A percentile compares a stretch with the other conserved stretches of the same genome.
Evolutionary conservation across 2,329 filamentous ascomycete species (phyloP).

Genomic region (Diaporthe vaccinii): DNA sequence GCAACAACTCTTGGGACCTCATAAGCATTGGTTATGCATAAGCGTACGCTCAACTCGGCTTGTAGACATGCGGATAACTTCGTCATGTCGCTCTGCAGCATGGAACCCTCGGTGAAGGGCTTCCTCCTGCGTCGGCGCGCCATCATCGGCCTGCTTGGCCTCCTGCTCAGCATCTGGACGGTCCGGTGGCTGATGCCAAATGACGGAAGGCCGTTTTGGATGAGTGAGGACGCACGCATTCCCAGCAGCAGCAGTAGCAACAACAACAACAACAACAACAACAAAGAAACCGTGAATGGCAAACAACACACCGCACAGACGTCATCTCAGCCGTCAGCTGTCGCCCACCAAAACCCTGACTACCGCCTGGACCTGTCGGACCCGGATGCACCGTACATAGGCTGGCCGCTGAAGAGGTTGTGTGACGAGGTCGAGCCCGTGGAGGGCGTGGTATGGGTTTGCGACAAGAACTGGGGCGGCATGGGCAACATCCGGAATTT

Average conservation of each 20-base stretch:
- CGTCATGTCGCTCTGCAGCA: constrained; percentile 18
- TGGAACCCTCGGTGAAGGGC: constrained; percentile 23
- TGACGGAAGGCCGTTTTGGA: constrained; percentile 18
- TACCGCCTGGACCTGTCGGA: constrained; percentile 53
- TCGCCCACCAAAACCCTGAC: constrained; percentile 11
- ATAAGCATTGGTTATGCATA: constrained; percentile 21
- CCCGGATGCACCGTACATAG: constrained; percentile 58
- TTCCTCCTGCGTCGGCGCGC: constrained; percentile 28
- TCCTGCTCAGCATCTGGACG: constrained; percentile 32
- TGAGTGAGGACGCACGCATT: not conserved
- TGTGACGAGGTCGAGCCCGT: constrained; percentile 58
- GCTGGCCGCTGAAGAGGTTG: constrained; percentile 59
- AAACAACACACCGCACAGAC: not conserved
- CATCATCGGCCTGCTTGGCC: constrained; percentile 22
- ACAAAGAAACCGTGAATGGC: not conserved
- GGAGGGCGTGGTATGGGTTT: constrained; percentile 59
- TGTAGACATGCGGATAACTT: constrained; percentile 8
- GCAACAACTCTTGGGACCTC: not conserved
- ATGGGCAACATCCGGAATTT: constrained; percentile 66
- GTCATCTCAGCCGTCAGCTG: not conserved
- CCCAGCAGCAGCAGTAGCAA: not conserved
- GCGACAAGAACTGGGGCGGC: constrained; percentile 66
- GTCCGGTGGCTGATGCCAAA: constrained; percentile 25
- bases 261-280: not conserved
- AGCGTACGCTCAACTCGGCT: constrained; percentile 20